Conservation (phyloP, 768 basidiomycete species). For the Hericium rajendrae region DNA sequence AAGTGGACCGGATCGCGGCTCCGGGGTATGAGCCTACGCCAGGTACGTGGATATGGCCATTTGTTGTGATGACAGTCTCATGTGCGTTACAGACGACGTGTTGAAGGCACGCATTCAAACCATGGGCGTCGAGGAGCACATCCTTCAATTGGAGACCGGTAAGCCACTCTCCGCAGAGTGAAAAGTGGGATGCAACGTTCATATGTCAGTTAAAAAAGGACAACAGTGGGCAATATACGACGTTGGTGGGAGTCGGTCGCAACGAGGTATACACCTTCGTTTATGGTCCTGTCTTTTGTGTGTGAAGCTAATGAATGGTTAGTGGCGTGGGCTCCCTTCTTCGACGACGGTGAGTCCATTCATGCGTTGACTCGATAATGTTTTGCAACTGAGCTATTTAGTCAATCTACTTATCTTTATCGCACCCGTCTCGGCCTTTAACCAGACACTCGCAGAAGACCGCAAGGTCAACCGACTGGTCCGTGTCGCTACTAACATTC, state of each 20-base stretch:
- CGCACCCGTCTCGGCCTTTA: conserved; percentile 55
- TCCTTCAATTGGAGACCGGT: conserved; percentile 39
- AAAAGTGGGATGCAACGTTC: neutral
- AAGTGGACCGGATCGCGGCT: conserved; percentile 40
- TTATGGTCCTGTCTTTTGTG: neutral
- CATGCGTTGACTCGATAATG: neutral
- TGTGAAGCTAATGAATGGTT: neutral
- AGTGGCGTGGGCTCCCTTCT: conserved; percentile 64
- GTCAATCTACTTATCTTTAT: conserved; percentile 61
- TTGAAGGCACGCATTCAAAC: conserved; percentile 56
- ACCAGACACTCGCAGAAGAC: conserved; percentile 54
- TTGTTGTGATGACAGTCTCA: neutral
- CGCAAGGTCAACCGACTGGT: conserved; percentile 50
- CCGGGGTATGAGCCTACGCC: conserved; percentile 43
- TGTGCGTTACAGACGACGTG: conserved; percentile 40
- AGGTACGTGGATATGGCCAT: conserved; percentile 25
- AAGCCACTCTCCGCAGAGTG: conserved; percentile 3
- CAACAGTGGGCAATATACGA: conserved; percentile 59
- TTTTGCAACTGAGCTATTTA: conserved; percentile 12
- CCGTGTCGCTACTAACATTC: conserved; percentile 11
- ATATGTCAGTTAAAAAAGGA: conserved; percentile 16
- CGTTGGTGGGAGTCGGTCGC: conserved; percentile 49
- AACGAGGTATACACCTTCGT: conserved; percentile 34
- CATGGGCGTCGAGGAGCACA: conserved; percentile 55
- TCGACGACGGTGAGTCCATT: conserved; percentile 44